A percentile compares a stretch with the other conserved stretches of the same genome.
phyloP scores from a whole-genome alignment of 306 rosid genomes.

The Geum urbanum region DNA sequence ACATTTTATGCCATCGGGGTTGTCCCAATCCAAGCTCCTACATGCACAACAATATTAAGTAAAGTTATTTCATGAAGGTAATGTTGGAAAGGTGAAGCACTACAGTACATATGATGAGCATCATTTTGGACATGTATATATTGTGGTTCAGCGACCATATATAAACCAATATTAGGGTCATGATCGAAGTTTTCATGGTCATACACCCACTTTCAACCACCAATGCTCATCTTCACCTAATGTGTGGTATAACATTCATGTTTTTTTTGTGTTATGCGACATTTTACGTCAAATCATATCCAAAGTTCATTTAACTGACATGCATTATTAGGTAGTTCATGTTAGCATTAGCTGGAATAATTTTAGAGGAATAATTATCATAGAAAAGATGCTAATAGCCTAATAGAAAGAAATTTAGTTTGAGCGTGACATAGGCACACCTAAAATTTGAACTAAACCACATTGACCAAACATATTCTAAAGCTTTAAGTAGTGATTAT shows the following conservation, averaged over 20 bases:
- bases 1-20: constrained; percentile 82
- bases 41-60: not conserved
- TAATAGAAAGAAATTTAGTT: not conserved
- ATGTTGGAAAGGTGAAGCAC: not conserved
- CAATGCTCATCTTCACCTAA: constrained; percentile 11
- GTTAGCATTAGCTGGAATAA: not conserved
- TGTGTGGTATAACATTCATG: not conserved
- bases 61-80: too few relatives aligned
- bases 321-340: not conserved
- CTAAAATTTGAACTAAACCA: not conserved
- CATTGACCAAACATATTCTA: not conserved
- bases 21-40: constrained; percentile 90
- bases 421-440: not conserved
- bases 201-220: constrained; percentile 14
- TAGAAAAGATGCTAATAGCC: not conserved
- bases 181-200: not conserved
- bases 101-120: not conserved
- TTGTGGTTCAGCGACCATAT: constrained; percentile 20
- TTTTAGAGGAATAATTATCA: not conserved
- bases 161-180: not conserved
- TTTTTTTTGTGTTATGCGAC: not conserved
- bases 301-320: too few relatives aligned
- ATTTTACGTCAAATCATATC: not conserved
- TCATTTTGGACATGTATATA: constrained; percentile 2
- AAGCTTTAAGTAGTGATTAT: not conserved